Conservation (phyloP, 31 red algal species). For the Asparagopsis taxiformis region DNA sequence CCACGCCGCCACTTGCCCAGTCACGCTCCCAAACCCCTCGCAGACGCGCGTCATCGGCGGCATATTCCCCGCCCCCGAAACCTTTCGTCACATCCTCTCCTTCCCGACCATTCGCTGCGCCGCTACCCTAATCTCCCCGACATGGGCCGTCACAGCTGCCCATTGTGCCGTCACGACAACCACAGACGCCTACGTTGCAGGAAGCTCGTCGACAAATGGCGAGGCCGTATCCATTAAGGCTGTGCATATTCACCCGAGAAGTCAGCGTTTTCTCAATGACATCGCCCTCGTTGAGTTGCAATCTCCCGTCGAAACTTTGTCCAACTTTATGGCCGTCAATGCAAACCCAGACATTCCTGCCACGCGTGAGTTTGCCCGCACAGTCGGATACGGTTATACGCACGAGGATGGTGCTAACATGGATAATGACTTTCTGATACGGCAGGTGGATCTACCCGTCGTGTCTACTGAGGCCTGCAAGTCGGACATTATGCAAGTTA, state of each 20-base stretch:
- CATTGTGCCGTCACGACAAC: constrained; percentile 1
- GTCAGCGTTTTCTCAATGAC: constrained; percentile 15
- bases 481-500: constrained; percentile 7
- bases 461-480: constrained; percentile 5
- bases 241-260: neutral
- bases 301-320: neutral
- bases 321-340: constrained; percentile 29
- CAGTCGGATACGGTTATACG: constrained; percentile 36
- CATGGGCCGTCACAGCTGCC: constrained; percentile 19
- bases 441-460: constrained; percentile 48
- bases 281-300: constrained; percentile 22
- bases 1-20: constrained; percentile 1
- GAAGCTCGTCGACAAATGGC: neutral
- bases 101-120: constrained; percentile 2
- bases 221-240: neutral
- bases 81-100: neutral
- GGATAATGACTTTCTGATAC: constrained; percentile 2
- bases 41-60: neutral
- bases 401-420: constrained; percentile 34
- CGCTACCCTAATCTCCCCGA: constrained; percentile 6
- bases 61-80: neutral
- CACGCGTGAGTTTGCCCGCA: constrained; percentile 11
- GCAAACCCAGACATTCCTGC: constrained; percentile 16
- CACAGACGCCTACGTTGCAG: neutral
- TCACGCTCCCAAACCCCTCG: neutral